Evolutionary conservation across 768 basidiomycete species (phyloP), one percentile per base, ranked within the genome.

Genomic region (Trametes punicea): DNA sequence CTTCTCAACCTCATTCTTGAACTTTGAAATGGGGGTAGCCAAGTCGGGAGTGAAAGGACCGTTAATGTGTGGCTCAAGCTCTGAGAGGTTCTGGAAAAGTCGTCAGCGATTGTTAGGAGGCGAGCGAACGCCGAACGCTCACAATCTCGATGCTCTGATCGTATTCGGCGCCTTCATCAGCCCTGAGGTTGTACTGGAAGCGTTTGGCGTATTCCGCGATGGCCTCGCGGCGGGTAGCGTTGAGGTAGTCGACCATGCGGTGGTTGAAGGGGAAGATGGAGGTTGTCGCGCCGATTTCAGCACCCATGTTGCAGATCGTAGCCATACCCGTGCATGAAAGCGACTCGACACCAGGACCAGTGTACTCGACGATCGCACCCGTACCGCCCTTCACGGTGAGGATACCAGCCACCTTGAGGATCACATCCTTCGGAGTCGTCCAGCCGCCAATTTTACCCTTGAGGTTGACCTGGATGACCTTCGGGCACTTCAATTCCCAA

Each of bases 31-130:
- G 51, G 97, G 97, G 26, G 96, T 99, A 50, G 97, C 96, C 63
- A 99, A 87, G 81, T 99, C 97, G 42, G 97, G 97, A n/a, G 97
- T 98, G 81, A 97, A 99, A 54, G 97, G 97, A 65, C 97, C 97
- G 78, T 98, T 99, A 76, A 99, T 88, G 73, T 99, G 96, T 51
- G 97, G 97, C 73, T 99, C 97, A 63, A 98, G 92, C 74, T 95
- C 92, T 29, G 89, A 90, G 59, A 99, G 81, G 79, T 99, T 94
- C 89, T 90, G 42, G 34, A 18, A 49, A 26, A 51, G 4, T 31
- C 7, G 30, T 29, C 47, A 38, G 0, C 27, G 18, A 53, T 20
- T 33, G 0, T n/a, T n/a, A n/a, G 16, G 23, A 8, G 21, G 4
- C 0, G 2, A 36, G 54, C 6, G n/a, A 36, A 20, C 5, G 25